Evolutionary conservation across 441 rosid species (phyloP).

Genomic region (California macrophylla): DNA sequence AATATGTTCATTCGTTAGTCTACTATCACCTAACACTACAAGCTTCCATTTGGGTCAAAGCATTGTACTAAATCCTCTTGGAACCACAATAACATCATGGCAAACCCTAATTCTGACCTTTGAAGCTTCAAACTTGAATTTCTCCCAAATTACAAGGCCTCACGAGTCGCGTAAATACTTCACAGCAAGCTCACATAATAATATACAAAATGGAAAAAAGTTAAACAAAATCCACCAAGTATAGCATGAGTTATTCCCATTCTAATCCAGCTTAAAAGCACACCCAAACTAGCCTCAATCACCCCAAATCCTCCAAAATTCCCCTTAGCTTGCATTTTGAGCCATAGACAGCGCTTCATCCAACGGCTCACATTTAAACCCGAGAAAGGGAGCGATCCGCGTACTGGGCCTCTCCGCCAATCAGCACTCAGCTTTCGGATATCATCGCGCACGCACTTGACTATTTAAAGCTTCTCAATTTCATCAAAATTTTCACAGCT

Average conservation of each 20-base stretch:
- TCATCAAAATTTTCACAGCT: slow-evolving; percentile 2
- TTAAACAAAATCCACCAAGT: slow-evolving; percentile 20
- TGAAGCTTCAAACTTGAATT: slow-evolving; percentile 26
- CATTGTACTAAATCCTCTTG: slow-evolving; percentile 21
- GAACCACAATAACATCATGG: slow-evolving; percentile 24
- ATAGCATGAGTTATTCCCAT: slow-evolving; percentile 24
- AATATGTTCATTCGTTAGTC: slow-evolving; percentile 20
- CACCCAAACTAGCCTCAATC: slow-evolving; percentile 35
- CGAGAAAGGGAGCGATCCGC: slow-evolving; percentile 36
- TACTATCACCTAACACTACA: slow-evolving; percentile 14
- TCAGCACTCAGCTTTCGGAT: slow-evolving; percentile 34
- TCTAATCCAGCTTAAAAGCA: slow-evolving; percentile 46
- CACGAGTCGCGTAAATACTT: slow-evolving; percentile 9
- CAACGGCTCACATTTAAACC: slow-evolving; percentile 53
- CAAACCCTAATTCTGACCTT: slow-evolving; percentile 38
- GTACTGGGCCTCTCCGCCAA: slow-evolving; percentile 40
- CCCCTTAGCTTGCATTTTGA: slow-evolving; percentile 10
- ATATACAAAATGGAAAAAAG: slow-evolving; percentile 23
- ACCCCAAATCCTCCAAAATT: slow-evolving; percentile 12
- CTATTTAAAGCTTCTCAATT: slow-evolving; percentile 43
- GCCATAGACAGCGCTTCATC: slow-evolving; percentile 50
- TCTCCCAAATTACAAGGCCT: slow-evolving; percentile 10
- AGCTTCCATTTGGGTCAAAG: neutral
- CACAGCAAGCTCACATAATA: slow-evolving; percentile 43
- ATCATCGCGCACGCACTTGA: slow-evolving; percentile 28